A percentile compares a stretch with the other conserved stretches of the same genome.
Evolutionary conservation across 2,329 filamentous ascomycete species (phyloP).

Genomic region (Calonectria pseudoreteaudii): DNA sequence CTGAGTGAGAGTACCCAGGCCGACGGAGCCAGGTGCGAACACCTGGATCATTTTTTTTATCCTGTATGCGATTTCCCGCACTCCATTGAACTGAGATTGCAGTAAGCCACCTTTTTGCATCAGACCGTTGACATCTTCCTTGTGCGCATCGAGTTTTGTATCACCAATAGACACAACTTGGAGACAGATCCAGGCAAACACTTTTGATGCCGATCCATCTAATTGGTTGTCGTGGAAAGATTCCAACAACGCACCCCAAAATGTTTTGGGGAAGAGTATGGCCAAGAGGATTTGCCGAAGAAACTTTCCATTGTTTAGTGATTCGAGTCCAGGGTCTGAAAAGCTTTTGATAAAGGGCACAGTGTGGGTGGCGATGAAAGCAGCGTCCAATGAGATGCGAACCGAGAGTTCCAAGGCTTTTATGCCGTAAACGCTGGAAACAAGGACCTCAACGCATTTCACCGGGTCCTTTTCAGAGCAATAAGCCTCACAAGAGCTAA

Average conservation of each 20-base stretch:
- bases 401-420: slow-evolving; percentile 40
- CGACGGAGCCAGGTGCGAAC: slow-evolving; percentile 23
- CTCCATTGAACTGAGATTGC: slow-evolving; percentile 35
- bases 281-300: slow-evolving; percentile 51
- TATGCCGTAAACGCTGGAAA: slow-evolving; percentile 36
- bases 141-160: slow-evolving; percentile 24
- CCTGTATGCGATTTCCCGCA: slow-evolving; percentile 46
- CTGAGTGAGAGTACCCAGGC: slow-evolving; percentile 22
- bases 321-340: slow-evolving; percentile 26
- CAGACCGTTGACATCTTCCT: slow-evolving; percentile 37
- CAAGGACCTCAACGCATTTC: slow-evolving; percentile 44
- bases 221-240: slow-evolving; percentile 46
- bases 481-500: slow-evolving; percentile 36
- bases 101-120: slow-evolving; percentile 42
- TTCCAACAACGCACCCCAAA: slow-evolving; percentile 63
- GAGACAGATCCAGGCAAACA: slow-evolving; percentile 62
- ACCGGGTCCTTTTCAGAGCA: slow-evolving; percentile 28
- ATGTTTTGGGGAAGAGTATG: slow-evolving; percentile 63
- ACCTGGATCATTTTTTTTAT: slow-evolving; percentile 53
- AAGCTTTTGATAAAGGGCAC: slow-evolving; percentile 31
- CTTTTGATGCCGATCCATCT: slow-evolving; percentile 44
- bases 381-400: slow-evolving; percentile 35
- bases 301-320: slow-evolving; percentile 36
- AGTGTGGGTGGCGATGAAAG: slow-evolving; percentile 43
- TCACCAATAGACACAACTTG: slow-evolving; percentile 53